Evolutionary conservation across 352 stramenopile species (phyloP), one percentile per base, ranked within the genome.

Genomic region (Blastocystis sp.): DNA sequence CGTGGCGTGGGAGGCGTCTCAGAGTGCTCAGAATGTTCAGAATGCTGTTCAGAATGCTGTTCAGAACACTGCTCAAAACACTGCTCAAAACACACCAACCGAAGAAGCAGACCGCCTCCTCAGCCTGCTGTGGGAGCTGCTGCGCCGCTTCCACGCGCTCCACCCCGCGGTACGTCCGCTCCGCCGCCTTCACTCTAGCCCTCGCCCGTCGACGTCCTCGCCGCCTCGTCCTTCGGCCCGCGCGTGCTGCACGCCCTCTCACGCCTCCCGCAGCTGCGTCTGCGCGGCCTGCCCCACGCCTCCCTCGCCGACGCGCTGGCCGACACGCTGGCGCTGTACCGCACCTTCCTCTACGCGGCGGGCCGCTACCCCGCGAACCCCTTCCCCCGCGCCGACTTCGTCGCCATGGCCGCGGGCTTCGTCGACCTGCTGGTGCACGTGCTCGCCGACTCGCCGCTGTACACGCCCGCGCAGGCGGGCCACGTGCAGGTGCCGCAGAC

Each of bases 151-250:
- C 43, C 43, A 38, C 65, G 52, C 43, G n/a, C 43, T 54, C 7
- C 17, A 38, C 17, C 34, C 34, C n/a, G 7, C 21, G n/a, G 34
- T 24, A n/a, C 17, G 62, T 42, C 34, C 17, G 21, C 10, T 42
- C 34, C 34, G 1, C 7, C 34, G 7, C 10, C n/a, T 69, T 69
- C n/a, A 11, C 21, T 21, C 9, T 57, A 43, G 2, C 19, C n/a
- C 17, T 76, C 65, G 19, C 65, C 65, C 14, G 43, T 76, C n/a
- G n/a, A n/a, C 14, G 65, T 76, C 14, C 65, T 76, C 9, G 28
- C 28, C 65, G 52, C 7, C 9, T 7, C 9, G 38, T 76, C 6
- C 65, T 38, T 54, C n/a, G 38, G 34, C 52, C 52, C 43, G 65
- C 43, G 14, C 19, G 24, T 14, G 19, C 24, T 7, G n/a, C 52